These are phyloP conservation scores for Lithohypha guttulata DNA, from an alignment of 2,329 filamentous ascomycete genomes.

Conservation along the genomic window DNA sequence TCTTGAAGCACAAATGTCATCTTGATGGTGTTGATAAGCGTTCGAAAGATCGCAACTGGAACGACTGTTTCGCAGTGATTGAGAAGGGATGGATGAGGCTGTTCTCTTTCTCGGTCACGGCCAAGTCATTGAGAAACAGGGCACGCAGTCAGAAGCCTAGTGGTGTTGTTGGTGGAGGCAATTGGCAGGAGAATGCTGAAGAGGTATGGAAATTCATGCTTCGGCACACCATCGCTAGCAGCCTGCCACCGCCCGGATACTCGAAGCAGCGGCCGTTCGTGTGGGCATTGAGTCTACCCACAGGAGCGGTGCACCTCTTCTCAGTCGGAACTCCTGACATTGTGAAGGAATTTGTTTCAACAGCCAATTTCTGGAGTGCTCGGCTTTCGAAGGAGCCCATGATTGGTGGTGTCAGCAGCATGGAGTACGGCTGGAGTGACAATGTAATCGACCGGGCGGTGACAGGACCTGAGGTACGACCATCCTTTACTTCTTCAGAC, in stretches of 20 bases:
- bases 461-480: slow-evolving; percentile 41
- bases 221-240: slow-evolving; percentile 81
- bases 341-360: slow-evolving; percentile 83
- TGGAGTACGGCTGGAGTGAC: slow-evolving; percentile 96
- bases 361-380: slow-evolving; percentile 96
- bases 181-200: slow-evolving; percentile 96
- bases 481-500: slow-evolving; percentile 13
- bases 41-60: slow-evolving; percentile 89
- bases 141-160: slow-evolving; percentile 43
- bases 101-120: slow-evolving; percentile 77
- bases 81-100: slow-evolving; percentile 89
- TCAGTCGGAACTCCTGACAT: slow-evolving; percentile 94
- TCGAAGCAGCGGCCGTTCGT: slow-evolving; percentile 83
- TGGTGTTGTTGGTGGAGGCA: slow-evolving; percentile 78
- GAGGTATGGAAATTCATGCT: slow-evolving; percentile 78
- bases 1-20: slow-evolving; percentile 92
- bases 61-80: slow-evolving; percentile 88
- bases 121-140: slow-evolving; percentile 64
- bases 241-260: slow-evolving; percentile 82
- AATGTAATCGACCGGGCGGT: slow-evolving; percentile 66
- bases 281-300: slow-evolving; percentile 85
- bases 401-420: slow-evolving; percentile 85
- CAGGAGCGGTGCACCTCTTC: slow-evolving; percentile 93
- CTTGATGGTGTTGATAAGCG: slow-evolving; percentile 83
- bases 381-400: slow-evolving; percentile 87